Evolutionary conservation across 2,329 filamentous ascomycete species (phyloP).

Genomic region (Trichophyton simii): DNA sequence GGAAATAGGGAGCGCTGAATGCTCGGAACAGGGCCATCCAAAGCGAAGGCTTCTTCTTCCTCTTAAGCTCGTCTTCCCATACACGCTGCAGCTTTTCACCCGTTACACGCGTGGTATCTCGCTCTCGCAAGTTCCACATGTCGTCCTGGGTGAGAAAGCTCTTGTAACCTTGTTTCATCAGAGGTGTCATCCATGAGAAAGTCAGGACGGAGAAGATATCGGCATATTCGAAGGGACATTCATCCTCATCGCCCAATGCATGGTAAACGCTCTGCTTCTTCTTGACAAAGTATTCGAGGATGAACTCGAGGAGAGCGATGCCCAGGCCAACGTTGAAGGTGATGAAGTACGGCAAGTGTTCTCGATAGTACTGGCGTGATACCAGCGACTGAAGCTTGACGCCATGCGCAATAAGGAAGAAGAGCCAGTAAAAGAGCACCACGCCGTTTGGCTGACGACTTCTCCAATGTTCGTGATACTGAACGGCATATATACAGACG

Average conservation of each 20-base stretch:
- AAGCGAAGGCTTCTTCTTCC: conserved; percentile 62
- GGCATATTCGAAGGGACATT: conserved; percentile 72
- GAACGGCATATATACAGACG: conserved; percentile 60
- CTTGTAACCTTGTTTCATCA: conserved; percentile 93
- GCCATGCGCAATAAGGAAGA: conserved; percentile 63
- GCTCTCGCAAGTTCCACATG: conserved; percentile 76
- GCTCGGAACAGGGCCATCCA: conserved; percentile 77
- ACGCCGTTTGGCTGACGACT: conserved; percentile 77
- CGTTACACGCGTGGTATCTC: conserved; percentile 66
- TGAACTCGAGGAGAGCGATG: conserved; percentile 57
- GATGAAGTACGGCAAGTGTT: conserved; percentile 61
- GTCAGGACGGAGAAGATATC: conserved; percentile 87
- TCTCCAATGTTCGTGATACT: conserved; percentile 76
- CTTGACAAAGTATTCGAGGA: conserved; percentile 76
- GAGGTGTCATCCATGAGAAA: conserved; percentile 95
- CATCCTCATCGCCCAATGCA: conserved; percentile 51
- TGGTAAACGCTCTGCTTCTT: conserved; percentile 60
- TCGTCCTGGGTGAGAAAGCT: conserved; percentile 88
- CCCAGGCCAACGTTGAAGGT: conserved; percentile 61
- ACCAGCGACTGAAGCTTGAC: conserved; percentile 80
- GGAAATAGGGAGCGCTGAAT: conserved; percentile 72
- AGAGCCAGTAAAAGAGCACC: conserved; percentile 82
- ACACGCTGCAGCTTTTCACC: conserved; percentile 56
- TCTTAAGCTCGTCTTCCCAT: conserved; percentile 63
- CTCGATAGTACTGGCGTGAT: conserved; percentile 58